Evolutionary conservation across 1,284 basidiomycete species (phyloP).

Genomic region (Leucoagaricus sp.): DNA sequence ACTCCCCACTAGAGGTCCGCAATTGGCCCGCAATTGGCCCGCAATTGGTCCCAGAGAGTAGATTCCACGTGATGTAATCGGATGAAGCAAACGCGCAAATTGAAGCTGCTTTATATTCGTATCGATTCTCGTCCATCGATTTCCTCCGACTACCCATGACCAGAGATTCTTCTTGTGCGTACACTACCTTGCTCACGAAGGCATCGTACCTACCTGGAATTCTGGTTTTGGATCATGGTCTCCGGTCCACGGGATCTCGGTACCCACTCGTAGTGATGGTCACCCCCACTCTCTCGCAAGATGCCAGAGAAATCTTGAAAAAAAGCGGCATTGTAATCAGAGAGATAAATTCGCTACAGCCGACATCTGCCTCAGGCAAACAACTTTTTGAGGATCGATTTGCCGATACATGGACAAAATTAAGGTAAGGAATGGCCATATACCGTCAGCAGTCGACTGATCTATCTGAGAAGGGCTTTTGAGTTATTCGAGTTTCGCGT

Average conservation of each 20-base stretch:
- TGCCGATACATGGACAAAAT: conserved; percentile 88
- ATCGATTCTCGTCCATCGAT: neutral
- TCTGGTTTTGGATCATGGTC: conserved; percentile 71
- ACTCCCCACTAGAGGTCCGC: too few relatives aligned
- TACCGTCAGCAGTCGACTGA: neutral
- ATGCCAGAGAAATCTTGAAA: conserved; percentile 55
- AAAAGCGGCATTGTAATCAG: conserved; percentile 55
- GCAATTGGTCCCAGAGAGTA: too few relatives aligned
- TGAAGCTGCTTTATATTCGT: too few relatives aligned
- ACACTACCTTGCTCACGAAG: conserved; percentile 46
- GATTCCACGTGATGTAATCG: too few relatives aligned
- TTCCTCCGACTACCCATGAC: too few relatives aligned
- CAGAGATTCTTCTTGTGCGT: conserved; percentile 34
- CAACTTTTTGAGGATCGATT: conserved; percentile 59
- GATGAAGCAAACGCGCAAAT: too few relatives aligned
- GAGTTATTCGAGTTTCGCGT: conserved; percentile 79
- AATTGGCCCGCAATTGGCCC: too few relatives aligned
- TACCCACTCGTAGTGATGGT: conserved; percentile 86
- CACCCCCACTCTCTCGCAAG: conserved; percentile 60
- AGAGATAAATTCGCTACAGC: conserved; percentile 64
- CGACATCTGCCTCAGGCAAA: conserved; percentile 42
- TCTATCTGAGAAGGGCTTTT: conserved; percentile 56
- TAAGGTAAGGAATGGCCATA: conserved; percentile 51
- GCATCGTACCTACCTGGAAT: conserved; percentile 71
- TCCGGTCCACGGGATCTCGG: conserved; percentile 62